These are phyloP conservation scores for Daldinia sp. DNA, from an alignment of 2,329 filamentous ascomycete genomes.

Conservation along the genomic window DNA sequence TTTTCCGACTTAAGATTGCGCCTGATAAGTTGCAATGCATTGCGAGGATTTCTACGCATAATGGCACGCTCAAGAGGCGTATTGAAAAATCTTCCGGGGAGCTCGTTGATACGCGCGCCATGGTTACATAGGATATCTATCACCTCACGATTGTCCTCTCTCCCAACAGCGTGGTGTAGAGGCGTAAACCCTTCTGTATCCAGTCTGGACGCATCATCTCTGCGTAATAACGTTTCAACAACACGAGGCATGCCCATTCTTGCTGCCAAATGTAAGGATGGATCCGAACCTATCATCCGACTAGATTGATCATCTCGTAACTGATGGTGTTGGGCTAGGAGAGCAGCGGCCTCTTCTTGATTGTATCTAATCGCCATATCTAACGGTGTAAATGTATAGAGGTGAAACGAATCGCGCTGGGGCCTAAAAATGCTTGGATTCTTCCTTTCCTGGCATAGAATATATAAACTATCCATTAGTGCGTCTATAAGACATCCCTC, in stretches of 20 bases:
- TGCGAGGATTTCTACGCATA: neutral
- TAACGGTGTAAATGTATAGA: neutral
- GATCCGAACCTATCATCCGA: no score
- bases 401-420: no score
- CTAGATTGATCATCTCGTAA: neutral
- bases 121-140: neutral
- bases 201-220: neutral
- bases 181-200: neutral
- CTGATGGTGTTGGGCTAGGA: neutral
- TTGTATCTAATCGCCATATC: neutral
- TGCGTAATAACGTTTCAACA: neutral
- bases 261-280: neutral
- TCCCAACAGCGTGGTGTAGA: neutral
- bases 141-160: neutral
- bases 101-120: neutral
- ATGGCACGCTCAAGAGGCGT: neutral
- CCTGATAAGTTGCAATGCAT: neutral
- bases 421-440: no score
- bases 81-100: no score
- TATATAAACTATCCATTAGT: no score
- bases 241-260: neutral
- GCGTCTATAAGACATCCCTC: neutral
- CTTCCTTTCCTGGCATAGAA: no score
- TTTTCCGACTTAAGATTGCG: neutral
- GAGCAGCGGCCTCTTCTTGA: neutral